These are phyloP conservation scores for Azolla pinnata DNA, from an alignment of 75 land plant species.

Conservation along the genomic window DNA sequence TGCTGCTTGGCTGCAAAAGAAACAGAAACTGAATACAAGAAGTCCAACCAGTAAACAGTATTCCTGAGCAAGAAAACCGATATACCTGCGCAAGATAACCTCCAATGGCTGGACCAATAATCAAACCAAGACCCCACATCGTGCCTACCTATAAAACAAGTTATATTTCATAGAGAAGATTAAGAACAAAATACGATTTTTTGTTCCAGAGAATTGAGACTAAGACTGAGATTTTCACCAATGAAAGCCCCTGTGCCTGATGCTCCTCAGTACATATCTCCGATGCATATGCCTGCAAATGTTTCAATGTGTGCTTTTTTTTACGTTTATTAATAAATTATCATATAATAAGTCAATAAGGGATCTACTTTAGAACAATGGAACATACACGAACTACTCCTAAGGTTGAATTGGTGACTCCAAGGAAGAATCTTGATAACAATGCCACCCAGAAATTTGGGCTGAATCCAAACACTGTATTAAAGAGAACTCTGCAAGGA, in stretches of 20 bases:
- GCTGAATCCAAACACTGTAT: slow-evolving; percentile 70
- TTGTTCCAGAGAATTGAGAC: background rate
- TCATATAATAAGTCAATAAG: too few species aligned
- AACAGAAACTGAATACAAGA: too few species aligned
- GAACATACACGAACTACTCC: slow-evolving; percentile 54
- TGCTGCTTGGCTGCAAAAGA: slow-evolving; percentile 58
- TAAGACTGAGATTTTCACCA: slow-evolving; percentile 11
- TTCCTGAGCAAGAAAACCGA: background rate
- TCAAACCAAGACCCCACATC: slow-evolving; percentile 24
- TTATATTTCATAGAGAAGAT: background rate
- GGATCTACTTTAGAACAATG: background rate
- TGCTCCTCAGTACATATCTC: slow-evolving; percentile 39
- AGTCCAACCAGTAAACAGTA: background rate
- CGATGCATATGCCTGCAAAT: slow-evolving; percentile 45
- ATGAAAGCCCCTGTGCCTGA: slow-evolving; percentile 39
- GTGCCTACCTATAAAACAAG: slow-evolving; percentile 10
- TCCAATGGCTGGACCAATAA: slow-evolving; percentile 25
- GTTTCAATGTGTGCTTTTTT: background rate
- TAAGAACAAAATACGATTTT: background rate
- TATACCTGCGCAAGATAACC: slow-evolving; percentile 26
- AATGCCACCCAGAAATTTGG: slow-evolving; percentile 74
- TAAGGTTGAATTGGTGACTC: slow-evolving; percentile 54
- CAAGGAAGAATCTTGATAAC: slow-evolving; percentile 57
- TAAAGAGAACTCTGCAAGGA: slow-evolving; percentile 52
- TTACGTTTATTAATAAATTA: background rate